Evolutionary conservation across 2,329 filamentous ascomycete genomes (phyloP).

Genomic region (Colletotrichum gigasporum): DNA sequence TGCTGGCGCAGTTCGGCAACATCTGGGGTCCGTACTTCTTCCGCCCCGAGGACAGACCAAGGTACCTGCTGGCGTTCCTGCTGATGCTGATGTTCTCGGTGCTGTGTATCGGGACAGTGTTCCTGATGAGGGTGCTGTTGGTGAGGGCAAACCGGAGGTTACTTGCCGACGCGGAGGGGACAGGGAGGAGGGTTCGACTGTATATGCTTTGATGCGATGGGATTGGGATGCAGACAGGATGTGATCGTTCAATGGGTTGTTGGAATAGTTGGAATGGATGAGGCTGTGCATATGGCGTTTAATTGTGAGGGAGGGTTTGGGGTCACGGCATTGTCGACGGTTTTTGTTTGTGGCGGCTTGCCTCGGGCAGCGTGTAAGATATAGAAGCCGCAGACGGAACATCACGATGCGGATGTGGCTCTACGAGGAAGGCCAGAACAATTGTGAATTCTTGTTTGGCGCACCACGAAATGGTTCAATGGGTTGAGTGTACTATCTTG

Average conservation of each 20-base stretch:
- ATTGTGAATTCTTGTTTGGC: too few relatives aligned
- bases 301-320: too few relatives aligned
- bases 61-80: slow-evolving; percentile 41
- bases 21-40: slow-evolving; percentile 53
- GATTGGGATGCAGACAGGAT: background rate
- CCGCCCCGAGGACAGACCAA: slow-evolving; percentile 37
- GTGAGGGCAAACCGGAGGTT: slow-evolving; percentile 18
- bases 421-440: too few relatives aligned
- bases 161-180: slow-evolving; percentile 3
- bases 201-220: slow-evolving; percentile 4
- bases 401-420: background rate
- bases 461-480: too few relatives aligned
- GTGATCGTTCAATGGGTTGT: background rate
- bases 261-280: background rate
- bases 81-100: slow-evolving; percentile 29
- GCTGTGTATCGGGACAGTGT: slow-evolving; percentile 9
- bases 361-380: too few relatives aligned
- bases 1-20: slow-evolving; percentile 47
- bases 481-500: too few relatives aligned
- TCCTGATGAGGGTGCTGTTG: slow-evolving; percentile 23
- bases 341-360: too few relatives aligned
- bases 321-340: too few relatives aligned
- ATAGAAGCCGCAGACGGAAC: too few relatives aligned
- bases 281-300: too few relatives aligned
- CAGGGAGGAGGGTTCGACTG: slow-evolving; percentile 13